Percentiles rank a stretch among this genome's conserved stretches.
phyloP scores from a whole-genome alignment of 2,329 filamentous ascomycete genomes.

The Corinectria fuckeliana region DNA sequence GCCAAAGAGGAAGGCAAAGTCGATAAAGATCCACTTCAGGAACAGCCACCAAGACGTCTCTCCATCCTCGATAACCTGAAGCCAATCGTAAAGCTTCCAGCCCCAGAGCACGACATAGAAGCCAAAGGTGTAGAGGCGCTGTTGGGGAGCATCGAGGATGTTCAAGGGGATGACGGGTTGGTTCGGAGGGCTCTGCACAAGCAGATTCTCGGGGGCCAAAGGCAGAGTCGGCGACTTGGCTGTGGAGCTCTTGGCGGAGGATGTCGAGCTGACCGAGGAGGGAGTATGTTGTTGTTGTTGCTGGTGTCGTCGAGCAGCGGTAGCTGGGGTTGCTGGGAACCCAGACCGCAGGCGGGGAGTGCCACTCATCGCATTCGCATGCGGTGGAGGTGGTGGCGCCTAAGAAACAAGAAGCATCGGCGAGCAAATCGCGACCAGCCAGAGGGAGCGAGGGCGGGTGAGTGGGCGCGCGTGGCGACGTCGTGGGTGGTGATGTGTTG shows the following conservation, averaged over 20 bases:
- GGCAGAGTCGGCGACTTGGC: slow-evolving; percentile 49
- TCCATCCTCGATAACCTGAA: slow-evolving; percentile 78
- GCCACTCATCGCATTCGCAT: slow-evolving; percentile 85
- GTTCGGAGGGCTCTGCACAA: slow-evolving; percentile 35
- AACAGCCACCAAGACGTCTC: slow-evolving; percentile 89
- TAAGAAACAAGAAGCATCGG: slow-evolving; percentile 28
- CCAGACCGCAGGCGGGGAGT: slow-evolving; percentile 84
- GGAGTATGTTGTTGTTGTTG: slow-evolving; percentile 44
- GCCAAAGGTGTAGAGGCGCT: slow-evolving; percentile 85
- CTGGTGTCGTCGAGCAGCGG: slow-evolving; percentile 47
- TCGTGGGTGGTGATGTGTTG: slow-evolving; percentile 22
- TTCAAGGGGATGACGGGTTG: slow-evolving; percentile 79
- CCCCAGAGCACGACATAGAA: slow-evolving; percentile 77
- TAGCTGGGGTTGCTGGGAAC: slow-evolving; percentile 76
- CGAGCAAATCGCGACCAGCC: slow-evolving; percentile 15
- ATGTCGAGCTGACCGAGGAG: slow-evolving; percentile 39
- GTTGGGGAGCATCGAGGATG: slow-evolving; percentile 86
- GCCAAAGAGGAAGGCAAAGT: slow-evolving; percentile 85
- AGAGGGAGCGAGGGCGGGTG: slow-evolving; percentile 1
- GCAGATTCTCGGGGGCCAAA: slow-evolving; percentile 53
- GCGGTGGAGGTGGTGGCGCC: slow-evolving; percentile 44
- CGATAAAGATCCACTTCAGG: slow-evolving; percentile 90
- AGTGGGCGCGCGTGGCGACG: slow-evolving; percentile 11
- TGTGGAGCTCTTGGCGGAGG: slow-evolving; percentile 39
- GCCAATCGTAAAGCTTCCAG: slow-evolving; percentile 90